Percentiles rank a stretch among this genome's conserved stretches.
These are phyloP conservation scores for Fusarium poae DNA, from an alignment of 2,329 filamentous ascomycete species.

Conservation along the genomic window DNA sequence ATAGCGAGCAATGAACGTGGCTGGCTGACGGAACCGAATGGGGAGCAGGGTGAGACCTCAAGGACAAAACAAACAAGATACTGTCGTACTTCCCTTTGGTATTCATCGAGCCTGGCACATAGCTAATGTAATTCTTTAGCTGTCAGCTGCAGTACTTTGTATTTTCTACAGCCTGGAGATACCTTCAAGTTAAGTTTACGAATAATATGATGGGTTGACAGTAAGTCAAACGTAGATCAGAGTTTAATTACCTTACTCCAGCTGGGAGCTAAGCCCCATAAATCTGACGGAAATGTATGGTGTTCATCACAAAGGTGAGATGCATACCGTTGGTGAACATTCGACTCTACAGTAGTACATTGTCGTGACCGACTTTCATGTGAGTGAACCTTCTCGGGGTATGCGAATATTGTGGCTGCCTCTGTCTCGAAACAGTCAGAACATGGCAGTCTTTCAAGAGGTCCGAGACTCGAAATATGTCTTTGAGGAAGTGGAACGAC, in stretches of 20 bases:
- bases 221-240: background rate
- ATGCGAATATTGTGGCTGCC: background rate
- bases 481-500: background rate
- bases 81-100: background rate
- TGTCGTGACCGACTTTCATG: background rate
- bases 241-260: too few relatives aligned
- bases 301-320: background rate
- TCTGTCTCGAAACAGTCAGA: background rate
- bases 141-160: background rate
- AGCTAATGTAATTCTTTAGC: background rate
- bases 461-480: background rate
- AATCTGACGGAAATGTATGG: background rate
- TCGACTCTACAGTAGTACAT: rapidly evolving
- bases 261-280: background rate
- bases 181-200: background rate
- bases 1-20: background rate
- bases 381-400: background rate
- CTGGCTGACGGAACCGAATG: background rate
- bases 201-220: background rate
- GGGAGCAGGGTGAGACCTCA: background rate
- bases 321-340: background rate
- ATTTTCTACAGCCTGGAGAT: background rate
- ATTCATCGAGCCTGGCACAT: background rate
- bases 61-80: background rate
- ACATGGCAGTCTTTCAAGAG: background rate